A percentile compares a stretch with the other conserved stretches of the same genome.
Conservation (phyloP, 805 yeast genomes). For the Candida caryicola region DNA sequence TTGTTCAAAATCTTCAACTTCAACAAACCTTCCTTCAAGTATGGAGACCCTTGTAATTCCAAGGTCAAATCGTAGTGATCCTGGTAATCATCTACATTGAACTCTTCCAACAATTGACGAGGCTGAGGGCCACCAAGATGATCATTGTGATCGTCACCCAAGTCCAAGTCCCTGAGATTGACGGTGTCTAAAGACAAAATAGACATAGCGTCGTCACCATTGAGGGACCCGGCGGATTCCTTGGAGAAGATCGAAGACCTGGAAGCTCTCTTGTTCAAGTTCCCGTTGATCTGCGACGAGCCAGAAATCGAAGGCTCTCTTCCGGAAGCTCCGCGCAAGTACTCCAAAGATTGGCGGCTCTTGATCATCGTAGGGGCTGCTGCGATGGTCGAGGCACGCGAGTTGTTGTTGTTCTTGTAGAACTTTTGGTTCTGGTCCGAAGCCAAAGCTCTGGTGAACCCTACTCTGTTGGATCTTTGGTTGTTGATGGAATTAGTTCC, state of each 20-base stretch:
- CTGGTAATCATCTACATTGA: conserved; percentile 40
- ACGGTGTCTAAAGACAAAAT: conserved; percentile 37
- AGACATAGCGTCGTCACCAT: conserved; percentile 30
- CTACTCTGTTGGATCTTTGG: conserved; percentile 24
- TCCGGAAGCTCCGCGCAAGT: conserved; percentile 13
- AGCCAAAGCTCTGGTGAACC: conserved; percentile 40
- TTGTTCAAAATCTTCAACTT: conserved; percentile 38
- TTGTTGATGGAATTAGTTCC: conserved; percentile 7
- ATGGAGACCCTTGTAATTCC: conserved; percentile 72
- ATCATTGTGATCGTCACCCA: conserved; percentile 9
- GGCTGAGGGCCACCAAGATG: conserved; percentile 11
- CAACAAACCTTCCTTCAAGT: conserved; percentile 71
- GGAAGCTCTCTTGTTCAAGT: conserved; percentile 31
- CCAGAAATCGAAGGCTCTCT: neutral
- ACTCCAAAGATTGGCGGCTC: conserved; percentile 26
- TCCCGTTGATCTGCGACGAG: conserved; percentile 1
- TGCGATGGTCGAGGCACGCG: conserved; percentile 5
- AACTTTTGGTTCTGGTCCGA: conserved; percentile 28
- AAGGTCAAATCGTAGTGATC: conserved; percentile 56
- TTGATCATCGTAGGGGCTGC: conserved; percentile 2
- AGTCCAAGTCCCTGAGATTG: conserved; percentile 15
- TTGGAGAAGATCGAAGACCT: conserved; percentile 32
- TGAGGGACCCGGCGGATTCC: conserved; percentile 22
- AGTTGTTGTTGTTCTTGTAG: conserved; percentile 16
- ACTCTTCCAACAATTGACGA: conserved; percentile 31